Conservation (phyloP, 73 alveolate genomes). For the Paramecium biaurelia region DNA sequence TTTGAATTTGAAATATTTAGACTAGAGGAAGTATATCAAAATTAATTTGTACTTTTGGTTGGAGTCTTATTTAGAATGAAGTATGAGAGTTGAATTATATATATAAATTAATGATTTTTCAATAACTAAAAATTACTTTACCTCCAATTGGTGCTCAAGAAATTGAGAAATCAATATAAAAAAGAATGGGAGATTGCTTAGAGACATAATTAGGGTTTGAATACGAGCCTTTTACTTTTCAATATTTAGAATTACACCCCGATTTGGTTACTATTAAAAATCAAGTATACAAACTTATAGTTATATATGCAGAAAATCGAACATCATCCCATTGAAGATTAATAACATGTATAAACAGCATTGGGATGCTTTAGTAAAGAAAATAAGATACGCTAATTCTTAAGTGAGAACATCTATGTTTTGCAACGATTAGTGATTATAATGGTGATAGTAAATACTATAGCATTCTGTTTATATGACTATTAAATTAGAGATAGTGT, state of each 20-base stretch:
- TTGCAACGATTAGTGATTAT: neutral
- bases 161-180: neutral
- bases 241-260: conserved; percentile 50
- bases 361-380: conserved; percentile 30
- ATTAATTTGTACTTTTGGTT: neutral
- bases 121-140: conserved; percentile 10
- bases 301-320: neutral
- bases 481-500: conserved; percentile 31
- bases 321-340: neutral
- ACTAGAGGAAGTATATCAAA: neutral
- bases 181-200: neutral
- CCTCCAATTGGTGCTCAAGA: neutral
- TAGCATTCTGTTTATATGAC: conserved; percentile 29
- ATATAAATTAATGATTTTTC: conserved; percentile 26
- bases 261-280: conserved; percentile 28
- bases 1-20: neutral
- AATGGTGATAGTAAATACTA: conserved; percentile 30
- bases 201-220: conserved; percentile 44
- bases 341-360: neutral
- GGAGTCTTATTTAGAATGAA: neutral
- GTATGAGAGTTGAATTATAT: neutral
- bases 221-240: conserved; percentile 24
- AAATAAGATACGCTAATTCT: neutral
- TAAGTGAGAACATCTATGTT: neutral
- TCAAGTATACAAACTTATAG: neutral